Conservation (phyloP, 2,329 filamentous ascomycete species). For the Escovopsis sp. region DNA sequence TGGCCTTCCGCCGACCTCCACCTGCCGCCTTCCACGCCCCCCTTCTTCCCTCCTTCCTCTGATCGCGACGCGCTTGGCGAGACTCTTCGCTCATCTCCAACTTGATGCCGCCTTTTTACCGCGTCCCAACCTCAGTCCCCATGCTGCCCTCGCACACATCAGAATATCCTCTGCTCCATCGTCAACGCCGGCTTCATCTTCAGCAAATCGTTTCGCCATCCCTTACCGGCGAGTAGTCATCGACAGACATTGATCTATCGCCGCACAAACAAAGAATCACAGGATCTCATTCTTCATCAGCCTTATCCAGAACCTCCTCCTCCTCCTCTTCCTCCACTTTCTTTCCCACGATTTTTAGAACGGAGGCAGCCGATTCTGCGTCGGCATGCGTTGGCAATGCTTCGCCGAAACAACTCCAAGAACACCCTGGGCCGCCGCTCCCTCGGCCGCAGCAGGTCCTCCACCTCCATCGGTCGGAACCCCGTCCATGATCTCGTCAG, state of each 20-base stretch:
- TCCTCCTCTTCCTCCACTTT: background rate
- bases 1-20: too few relatives aligned
- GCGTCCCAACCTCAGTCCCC: too few relatives aligned
- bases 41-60: too few relatives aligned
- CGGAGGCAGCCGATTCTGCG: too few relatives aligned
- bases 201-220: background rate
- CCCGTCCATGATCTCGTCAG: constrained; percentile 29
- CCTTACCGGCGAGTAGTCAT: background rate
- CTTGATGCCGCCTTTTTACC: too few relatives aligned
- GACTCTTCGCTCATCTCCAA: too few relatives aligned
- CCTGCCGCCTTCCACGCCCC: too few relatives aligned
- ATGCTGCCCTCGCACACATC: too few relatives aligned
- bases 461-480: constrained; percentile 26
- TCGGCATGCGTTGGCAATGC: constrained; percentile 22
- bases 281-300: background rate
- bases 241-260: background rate
- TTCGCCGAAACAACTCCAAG: constrained; percentile 33
- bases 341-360: too few relatives aligned
- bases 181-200: background rate
- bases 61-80: too few relatives aligned
- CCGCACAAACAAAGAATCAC: background rate
- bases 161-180: background rate
- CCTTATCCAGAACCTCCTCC: background rate
- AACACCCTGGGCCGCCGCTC: constrained; percentile 23
- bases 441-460: constrained; percentile 38